Percentiles rank a stretch among this genome's conserved stretches.
Conservation (phyloP, 129 eudicot species). For the Solidago caesia region DNA sequence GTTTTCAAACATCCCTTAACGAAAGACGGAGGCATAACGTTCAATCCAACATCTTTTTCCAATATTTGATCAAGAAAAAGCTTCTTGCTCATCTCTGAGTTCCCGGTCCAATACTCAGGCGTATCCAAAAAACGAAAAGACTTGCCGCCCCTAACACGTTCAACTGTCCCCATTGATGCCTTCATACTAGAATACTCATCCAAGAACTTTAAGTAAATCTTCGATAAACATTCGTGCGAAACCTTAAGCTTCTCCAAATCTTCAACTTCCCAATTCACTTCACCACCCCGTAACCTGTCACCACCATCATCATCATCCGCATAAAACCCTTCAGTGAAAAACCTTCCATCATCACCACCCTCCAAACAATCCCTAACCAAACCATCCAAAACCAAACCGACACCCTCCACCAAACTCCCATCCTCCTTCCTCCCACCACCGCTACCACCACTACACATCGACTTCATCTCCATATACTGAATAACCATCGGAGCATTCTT, state of each 20-base stretch:
- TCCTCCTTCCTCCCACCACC: slow-evolving; percentile 3
- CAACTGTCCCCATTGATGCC: neutral
- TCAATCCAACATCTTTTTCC: slow-evolving; percentile 71
- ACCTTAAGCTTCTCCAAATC: slow-evolving; percentile 40
- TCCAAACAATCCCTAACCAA: slow-evolving; percentile 52
- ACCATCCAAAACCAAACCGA: slow-evolving; percentile 35
- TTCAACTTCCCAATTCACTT: slow-evolving; percentile 17
- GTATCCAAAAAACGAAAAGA: slow-evolving; percentile 27
- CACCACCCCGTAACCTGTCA: too few species aligned
- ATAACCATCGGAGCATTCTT: slow-evolving; percentile 61
- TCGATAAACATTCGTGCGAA: slow-evolving; percentile 52
- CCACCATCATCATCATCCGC: slow-evolving; percentile 3
- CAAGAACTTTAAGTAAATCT: slow-evolving; percentile 44
- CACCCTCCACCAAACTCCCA: slow-evolving; percentile 26
- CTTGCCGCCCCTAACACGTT: neutral
- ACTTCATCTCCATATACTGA: slow-evolving; percentile 76
- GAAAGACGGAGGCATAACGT: slow-evolving; percentile 62
- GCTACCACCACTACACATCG: slow-evolving; percentile 35
- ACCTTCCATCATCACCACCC: slow-evolving; percentile 6
- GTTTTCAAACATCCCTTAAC: slow-evolving; percentile 36
- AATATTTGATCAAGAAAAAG: slow-evolving; percentile 52
- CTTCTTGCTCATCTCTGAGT: slow-evolving; percentile 59
- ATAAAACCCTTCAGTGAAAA: too few species aligned
- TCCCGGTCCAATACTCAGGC: slow-evolving; percentile 58
- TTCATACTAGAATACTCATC: slow-evolving; percentile 35